Evolutionary conservation across 2,329 filamentous ascomycete species (phyloP).

Genomic region (Coleophoma crateriformis): DNA sequence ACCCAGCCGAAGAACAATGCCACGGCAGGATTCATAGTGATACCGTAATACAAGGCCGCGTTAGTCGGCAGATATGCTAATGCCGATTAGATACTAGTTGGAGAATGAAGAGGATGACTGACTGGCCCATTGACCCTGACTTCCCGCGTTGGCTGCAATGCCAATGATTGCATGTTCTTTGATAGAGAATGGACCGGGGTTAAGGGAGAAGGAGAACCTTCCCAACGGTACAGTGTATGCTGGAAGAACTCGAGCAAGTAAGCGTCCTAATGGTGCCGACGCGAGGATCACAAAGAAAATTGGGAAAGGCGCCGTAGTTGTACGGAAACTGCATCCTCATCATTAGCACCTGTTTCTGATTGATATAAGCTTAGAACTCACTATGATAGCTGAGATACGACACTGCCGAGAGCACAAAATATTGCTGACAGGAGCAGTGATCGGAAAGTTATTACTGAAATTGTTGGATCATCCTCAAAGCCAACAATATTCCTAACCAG

Average conservation of each 20-base stretch:
- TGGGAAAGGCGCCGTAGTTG: not conserved
- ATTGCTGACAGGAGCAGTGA: not conserved
- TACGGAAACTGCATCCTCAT: not conserved
- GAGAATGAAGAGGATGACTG: not conserved
- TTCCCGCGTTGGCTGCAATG: slow-evolving; percentile 41
- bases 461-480: not conserved
- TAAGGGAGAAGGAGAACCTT: slow-evolving; percentile 21
- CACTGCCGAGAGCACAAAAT: not conserved
- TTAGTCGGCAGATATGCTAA: not conserved
- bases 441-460: not conserved
- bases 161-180: slow-evolving; percentile 63
- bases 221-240: not conserved
- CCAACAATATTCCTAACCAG: not conserved
- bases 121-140: not conserved
- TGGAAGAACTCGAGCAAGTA: not conserved
- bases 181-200: slow-evolving; percentile 61
- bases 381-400: not conserved
- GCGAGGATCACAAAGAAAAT: not conserved
- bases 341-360: not conserved
- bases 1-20: not conserved
- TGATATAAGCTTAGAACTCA: not conserved
- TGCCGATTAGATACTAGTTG: not conserved
- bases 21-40: not conserved
- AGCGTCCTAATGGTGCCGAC: not conserved
- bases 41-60: not conserved